phyloP scores from a whole-genome alignment of 805 yeast species.

The Novakomyces olei region DNA sequence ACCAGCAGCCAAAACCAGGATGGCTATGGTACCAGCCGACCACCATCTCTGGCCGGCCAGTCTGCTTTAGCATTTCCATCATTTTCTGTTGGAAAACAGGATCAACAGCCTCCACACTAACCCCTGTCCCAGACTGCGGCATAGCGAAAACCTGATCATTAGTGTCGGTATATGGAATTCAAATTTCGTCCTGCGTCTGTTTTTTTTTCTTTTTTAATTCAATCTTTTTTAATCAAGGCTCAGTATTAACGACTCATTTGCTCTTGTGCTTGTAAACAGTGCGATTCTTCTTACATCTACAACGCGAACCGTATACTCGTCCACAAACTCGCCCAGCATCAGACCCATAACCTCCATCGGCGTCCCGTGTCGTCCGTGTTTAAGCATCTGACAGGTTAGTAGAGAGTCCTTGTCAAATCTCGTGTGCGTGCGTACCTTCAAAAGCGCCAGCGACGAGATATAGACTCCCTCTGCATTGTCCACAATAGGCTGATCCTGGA shows the following conservation, averaged over 20 bases:
- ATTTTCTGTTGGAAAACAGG: slow-evolving; percentile 95
- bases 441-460: slow-evolving; percentile 79
- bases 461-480: slow-evolving; percentile 13
- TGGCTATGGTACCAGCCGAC: slow-evolving; percentile 99
- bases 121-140: slow-evolving; percentile 98
- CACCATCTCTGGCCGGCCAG: slow-evolving; percentile 84
- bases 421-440: slow-evolving; percentile 95
- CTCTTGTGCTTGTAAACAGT: too few relatives aligned
- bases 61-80: slow-evolving; percentile 99
- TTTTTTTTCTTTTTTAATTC: too few relatives aligned
- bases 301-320: slow-evolving; percentile 89
- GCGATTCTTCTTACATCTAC: too few relatives aligned
- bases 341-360: slow-evolving; percentile 90
- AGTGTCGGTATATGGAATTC: too few relatives aligned
- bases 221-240: too few relatives aligned
- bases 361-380: slow-evolving; percentile 21
- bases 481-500: slow-evolving; percentile 10
- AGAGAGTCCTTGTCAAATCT: slow-evolving; percentile 17
- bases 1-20: slow-evolving; percentile 99
- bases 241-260: too few relatives aligned
- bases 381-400: background rate
- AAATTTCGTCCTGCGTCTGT: too few relatives aligned
- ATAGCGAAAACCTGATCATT: slow-evolving; percentile 97
- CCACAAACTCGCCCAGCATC: slow-evolving; percentile 85
- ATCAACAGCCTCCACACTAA: slow-evolving; percentile 96